These are phyloP conservation scores for Mrakia gelida DNA, from an alignment of 768 basidiomycete genomes.

Conservation along the genomic window DNA sequence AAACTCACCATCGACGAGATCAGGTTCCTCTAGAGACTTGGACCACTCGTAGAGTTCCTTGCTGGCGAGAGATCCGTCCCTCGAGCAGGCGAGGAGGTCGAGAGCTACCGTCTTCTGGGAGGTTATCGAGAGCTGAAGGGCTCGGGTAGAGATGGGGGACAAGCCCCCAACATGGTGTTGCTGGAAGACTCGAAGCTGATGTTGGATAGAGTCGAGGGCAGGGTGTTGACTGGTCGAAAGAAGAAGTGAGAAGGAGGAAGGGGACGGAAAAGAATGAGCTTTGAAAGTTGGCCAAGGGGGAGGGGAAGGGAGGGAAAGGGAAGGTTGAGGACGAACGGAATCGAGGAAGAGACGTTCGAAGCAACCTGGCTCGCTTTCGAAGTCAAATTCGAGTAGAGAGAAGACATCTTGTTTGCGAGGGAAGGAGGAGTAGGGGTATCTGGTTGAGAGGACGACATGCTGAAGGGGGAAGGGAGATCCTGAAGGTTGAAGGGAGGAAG, in stretches of 20 bases:
- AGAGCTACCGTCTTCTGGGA: slow-evolving; percentile 19
- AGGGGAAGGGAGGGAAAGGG: neutral
- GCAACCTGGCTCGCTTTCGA: neutral
- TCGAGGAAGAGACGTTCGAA: neutral
- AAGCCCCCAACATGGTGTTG: slow-evolving; percentile 12
- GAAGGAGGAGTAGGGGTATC: neutral
- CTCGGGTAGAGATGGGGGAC: neutral
- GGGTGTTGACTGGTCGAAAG: slow-evolving; percentile 18
- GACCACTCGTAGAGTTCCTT: slow-evolving; percentile 24
- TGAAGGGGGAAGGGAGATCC: no score
- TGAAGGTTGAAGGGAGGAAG: no score
- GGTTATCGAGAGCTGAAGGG: slow-evolving; percentile 23
- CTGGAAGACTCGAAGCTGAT: slow-evolving; percentile 21
- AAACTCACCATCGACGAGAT: slow-evolving; percentile 23
- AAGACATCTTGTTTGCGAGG: neutral
- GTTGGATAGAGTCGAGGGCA: slow-evolving; percentile 22
- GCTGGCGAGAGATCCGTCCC: slow-evolving; percentile 19
- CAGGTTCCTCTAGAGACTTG: slow-evolving; percentile 7
- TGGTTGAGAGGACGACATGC: neutral
- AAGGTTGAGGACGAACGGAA: slow-evolving; percentile 5
- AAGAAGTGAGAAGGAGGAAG: neutral
- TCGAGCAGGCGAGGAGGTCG: slow-evolving; percentile 2
- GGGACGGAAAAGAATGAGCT: neutral
- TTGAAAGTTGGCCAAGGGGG: neutral
- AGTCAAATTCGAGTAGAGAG: neutral